Base-by-base conservation (phyloP, 2,329 filamentous ascomycete genomes). In the Cercospora sojina region DNA sequence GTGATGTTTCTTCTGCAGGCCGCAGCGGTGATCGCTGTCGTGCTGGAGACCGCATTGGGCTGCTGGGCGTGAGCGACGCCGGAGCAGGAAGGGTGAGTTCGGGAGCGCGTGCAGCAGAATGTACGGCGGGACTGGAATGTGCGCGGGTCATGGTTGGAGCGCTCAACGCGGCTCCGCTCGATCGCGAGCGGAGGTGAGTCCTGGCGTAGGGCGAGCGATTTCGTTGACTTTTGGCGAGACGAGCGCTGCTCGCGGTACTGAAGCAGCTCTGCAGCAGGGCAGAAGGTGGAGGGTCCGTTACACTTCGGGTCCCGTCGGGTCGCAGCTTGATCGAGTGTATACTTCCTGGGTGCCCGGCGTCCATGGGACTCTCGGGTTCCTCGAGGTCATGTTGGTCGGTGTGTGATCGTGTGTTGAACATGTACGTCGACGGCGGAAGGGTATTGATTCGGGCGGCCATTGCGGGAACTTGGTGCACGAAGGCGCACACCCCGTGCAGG, bases 201-300 rank as follows among this genome's bases (percentile, higher is more conserved):
- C 81, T 77, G 31, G 79, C 77, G 71, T 83, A 83, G 35, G 81
- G 81, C n/a, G 81, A 82, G 29, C 80, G 78, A 72, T 82, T 83
- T 62, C 81, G 79, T 60, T 78, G 77, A 64, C 75, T 77, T 53
- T 69, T 72, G 27, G 67, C 58, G 51, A 74, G 69, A 64, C 70
- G 67, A 29, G 69, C 72, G 71, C 73, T 74, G 31, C 18, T 41
- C 20, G 47, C 31, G 18, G 25, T 29, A 71, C 65, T 73, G 72
- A 70, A 70, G 69, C 69, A 72, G 71, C 71, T 67, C 60, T 74
- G 73, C 68, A 76, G 69, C 66, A 76, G 53, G 65, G 71, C 60
- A 23, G 73, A 65, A 38, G 73, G 64, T 51, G 76, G 73, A 27
- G 80, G 78, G 49, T 82, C 78, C 25, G 80, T 82, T 63, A 77